Percentiles rank a stretch among this genome's conserved stretches.
Conservation (phyloP, 2,329 filamentous ascomycete species). For the Chrysoporthe puriensis region DNA sequence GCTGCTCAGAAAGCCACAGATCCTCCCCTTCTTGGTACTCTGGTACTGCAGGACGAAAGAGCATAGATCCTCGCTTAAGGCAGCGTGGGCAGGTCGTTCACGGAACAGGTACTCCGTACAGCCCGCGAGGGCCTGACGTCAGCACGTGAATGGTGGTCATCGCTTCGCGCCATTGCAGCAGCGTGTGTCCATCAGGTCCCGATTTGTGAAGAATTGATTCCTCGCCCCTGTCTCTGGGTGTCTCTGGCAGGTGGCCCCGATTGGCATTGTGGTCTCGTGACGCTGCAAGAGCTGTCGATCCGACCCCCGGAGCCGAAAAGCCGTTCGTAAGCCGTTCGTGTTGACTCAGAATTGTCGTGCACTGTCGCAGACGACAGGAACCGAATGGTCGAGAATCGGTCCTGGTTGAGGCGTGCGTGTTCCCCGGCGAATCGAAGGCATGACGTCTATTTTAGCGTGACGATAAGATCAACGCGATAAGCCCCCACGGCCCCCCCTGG, state of each 20-base stretch:
- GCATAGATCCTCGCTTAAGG: too few relatives aligned
- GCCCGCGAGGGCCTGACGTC: not conserved
- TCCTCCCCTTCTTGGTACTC: too few relatives aligned
- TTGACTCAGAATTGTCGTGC: not conserved
- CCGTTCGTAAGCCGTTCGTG: not conserved
- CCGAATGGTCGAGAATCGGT: slow-evolving; percentile 3
- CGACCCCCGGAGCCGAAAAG: not conserved
- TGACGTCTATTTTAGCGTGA: slow-evolving; percentile 1
- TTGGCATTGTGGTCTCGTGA: not conserved
- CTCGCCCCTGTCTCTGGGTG: not conserved
- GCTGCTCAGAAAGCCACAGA: too few relatives aligned
- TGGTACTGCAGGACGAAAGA: too few relatives aligned
- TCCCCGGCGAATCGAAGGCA: not conserved
- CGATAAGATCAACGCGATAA: slow-evolving; percentile 11
- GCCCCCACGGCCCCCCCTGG: too few relatives aligned
- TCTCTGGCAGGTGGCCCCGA: not conserved
- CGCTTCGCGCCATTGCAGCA: not conserved
- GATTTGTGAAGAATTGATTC: not conserved
- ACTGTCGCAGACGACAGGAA: not conserved
- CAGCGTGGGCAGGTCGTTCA: not conserved
- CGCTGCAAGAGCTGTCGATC: slow-evolving; percentile 3
- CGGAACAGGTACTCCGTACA: not conserved
- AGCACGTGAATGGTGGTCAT: not conserved
- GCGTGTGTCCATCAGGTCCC: not conserved
- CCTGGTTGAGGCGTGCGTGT: not conserved